Evolutionary conservation across 2,329 filamentous ascomycete genomes (phyloP).

Genomic region (Verticillium albo-atrum): DNA sequence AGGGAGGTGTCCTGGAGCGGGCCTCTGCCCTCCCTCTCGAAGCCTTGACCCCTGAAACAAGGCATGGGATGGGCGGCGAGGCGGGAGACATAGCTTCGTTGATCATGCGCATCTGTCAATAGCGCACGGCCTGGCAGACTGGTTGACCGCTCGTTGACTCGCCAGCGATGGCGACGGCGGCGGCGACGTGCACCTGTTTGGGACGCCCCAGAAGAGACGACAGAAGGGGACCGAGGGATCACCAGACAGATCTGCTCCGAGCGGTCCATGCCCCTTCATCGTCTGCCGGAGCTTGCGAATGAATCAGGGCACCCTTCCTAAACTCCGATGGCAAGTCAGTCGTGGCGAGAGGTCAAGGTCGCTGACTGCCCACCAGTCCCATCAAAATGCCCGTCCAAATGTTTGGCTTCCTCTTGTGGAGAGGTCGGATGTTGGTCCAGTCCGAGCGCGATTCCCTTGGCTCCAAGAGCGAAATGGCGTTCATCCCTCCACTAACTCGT

Average conservation of each 20-base stretch:
- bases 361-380: background rate
- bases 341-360: background rate
- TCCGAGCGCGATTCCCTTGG: background rate
- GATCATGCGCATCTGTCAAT: background rate
- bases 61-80: background rate
- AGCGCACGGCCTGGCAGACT: background rate
- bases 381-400: background rate
- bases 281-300: background rate
- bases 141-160: background rate
- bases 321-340: background rate
- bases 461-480: background rate
- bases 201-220: background rate
- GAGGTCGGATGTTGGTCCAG: background rate
- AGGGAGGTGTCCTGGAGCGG: background rate
- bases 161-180: background rate
- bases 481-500: background rate
- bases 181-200: background rate
- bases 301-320: background rate
- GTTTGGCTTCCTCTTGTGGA: background rate
- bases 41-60: background rate
- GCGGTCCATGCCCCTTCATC: no score
- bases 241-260: background rate
- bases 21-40: background rate
- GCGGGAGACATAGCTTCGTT: background rate
- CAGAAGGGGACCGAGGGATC: background rate